Base-by-base conservation (phyloP, 371 early-diverging fungal species). In the Basidiobolus meristosporus region DNA sequence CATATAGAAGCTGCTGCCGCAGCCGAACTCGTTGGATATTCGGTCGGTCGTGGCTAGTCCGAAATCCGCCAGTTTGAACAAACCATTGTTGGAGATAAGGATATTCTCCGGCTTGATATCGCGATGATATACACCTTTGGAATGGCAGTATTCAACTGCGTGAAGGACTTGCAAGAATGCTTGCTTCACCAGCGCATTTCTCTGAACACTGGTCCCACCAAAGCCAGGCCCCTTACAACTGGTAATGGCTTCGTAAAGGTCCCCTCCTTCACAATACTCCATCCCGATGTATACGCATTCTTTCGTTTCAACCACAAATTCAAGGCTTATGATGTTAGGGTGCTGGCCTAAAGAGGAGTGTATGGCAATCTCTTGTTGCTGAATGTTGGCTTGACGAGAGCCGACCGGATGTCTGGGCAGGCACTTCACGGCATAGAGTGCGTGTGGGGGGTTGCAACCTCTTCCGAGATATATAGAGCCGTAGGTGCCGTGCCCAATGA, bases 31-130 rank as follows among this genome's bases (percentile, higher is more conserved):
- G 31, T 54, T 55, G 14, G 77, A 77, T 46, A 59, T 70, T 0
- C 62, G 56, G 26, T 79, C 72, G 29, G 69, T 63, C 32, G 86
- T 84, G 18, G 83, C 75, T 16, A 90, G 62, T 9, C 88, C 88
- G 56, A 86, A 89, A 54, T 86, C 87, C 16, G 84, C 76, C 10
- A 89, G 67, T 50, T 84, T 82, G 44, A 79, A 59, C 17, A 50
- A 50, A 16, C 64, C 50, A 35, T 62, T 52, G 11, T 55, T 54
- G 15, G 57, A 56, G 10, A 82, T 46, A 5, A 85, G 43, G 16
- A 85, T 61, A 46, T 85, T 85, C 48, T 82, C 86, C 18, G 82
- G 74, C 48, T 80, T 80, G 39, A 80, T 48, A 48, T 85, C 86
- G 38, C 86, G 73, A 48, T 80, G 81, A 44, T 69, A 76, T 23